Percentiles rank a stretch among this genome's conserved stretches.
Conservation (phyloP, 2,329 filamentous ascomycete genomes). For the Zasmidium angulare region DNA sequence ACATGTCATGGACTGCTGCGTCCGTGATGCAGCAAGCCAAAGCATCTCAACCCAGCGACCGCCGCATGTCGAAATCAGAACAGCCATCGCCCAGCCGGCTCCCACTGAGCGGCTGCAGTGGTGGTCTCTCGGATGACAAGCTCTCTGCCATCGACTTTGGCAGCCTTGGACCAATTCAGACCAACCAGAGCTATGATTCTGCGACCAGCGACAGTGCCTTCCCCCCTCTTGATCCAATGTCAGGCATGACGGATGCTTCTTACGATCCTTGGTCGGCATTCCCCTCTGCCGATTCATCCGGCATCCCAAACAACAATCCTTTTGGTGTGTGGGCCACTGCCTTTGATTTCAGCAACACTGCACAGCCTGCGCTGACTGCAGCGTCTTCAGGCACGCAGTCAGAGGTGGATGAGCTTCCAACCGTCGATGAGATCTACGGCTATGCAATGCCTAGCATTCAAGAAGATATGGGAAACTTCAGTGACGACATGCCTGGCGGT, state of each 20-base stretch:
- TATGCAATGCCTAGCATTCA: conserved; percentile 34
- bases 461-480: conserved; percentile 27
- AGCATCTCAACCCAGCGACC: conserved; percentile 6
- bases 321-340: conserved; percentile 34
- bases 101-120: conserved; percentile 14
- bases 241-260: conserved; percentile 26
- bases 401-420: conserved; percentile 38
- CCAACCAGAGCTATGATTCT: conserved; percentile 27
- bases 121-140: conserved; percentile 18
- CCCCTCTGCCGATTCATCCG: conserved; percentile 29
- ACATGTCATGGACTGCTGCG: conserved; percentile 2
- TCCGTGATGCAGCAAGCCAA: not conserved
- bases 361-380: conserved; percentile 39
- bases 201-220: conserved; percentile 24
- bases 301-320: conserved; percentile 32
- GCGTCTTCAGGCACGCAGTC: conserved; percentile 41
- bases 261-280: conserved; percentile 33
- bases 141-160: conserved; percentile 29
- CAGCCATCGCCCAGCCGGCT: conserved; percentile 31
- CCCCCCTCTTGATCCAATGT: conserved; percentile 27
- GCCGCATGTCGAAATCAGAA: conserved; percentile 33
- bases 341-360: conserved; percentile 23
- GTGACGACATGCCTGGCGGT: conserved; percentile 9
- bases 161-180: conserved; percentile 23
- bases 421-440: conserved; percentile 33